Conservation (phyloP, 2,329 filamentous ascomycete genomes). For the Ceratocystis cubensis region DNA sequence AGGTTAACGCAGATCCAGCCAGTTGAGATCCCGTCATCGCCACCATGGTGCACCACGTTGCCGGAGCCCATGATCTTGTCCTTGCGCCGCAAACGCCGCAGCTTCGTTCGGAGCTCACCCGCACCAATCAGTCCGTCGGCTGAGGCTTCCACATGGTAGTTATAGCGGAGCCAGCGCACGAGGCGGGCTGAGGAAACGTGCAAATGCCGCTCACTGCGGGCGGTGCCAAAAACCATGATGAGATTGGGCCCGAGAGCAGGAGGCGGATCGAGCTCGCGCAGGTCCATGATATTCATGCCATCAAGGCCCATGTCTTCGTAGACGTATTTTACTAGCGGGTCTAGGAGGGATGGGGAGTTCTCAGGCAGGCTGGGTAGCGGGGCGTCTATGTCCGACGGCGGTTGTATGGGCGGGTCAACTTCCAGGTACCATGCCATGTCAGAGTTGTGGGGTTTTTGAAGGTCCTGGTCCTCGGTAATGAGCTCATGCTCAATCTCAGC, state of each 20-base stretch:
- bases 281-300: slow-evolving; percentile 64
- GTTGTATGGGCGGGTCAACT: slow-evolving; percentile 47
- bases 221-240: slow-evolving; percentile 85
- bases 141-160: slow-evolving; percentile 58
- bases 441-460: slow-evolving; percentile 23
- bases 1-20: slow-evolving; percentile 95
- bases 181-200: slow-evolving; percentile 85
- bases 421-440: slow-evolving; percentile 75
- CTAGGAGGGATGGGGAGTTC: slow-evolving; percentile 57
- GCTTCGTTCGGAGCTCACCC: slow-evolving; percentile 80
- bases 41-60: slow-evolving; percentile 48
- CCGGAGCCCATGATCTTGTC: slow-evolving; percentile 68
- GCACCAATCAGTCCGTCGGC: slow-evolving; percentile 82
- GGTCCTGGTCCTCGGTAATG: slow-evolving; percentile 21
- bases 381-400: slow-evolving; percentile 36
- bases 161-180: slow-evolving; percentile 68
- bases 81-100: slow-evolving; percentile 66
- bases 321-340: slow-evolving; percentile 61
- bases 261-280: slow-evolving; percentile 72
- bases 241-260: slow-evolving; percentile 78
- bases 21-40: slow-evolving; percentile 78
- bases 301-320: slow-evolving; percentile 80
- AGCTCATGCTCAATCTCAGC: slow-evolving; percentile 18
- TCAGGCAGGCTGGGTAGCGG: slow-evolving; percentile 46
- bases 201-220: slow-evolving; percentile 83